Base-by-base conservation (phyloP, 2,329 filamentous ascomycete species). In the Cadophora malorum region DNA sequence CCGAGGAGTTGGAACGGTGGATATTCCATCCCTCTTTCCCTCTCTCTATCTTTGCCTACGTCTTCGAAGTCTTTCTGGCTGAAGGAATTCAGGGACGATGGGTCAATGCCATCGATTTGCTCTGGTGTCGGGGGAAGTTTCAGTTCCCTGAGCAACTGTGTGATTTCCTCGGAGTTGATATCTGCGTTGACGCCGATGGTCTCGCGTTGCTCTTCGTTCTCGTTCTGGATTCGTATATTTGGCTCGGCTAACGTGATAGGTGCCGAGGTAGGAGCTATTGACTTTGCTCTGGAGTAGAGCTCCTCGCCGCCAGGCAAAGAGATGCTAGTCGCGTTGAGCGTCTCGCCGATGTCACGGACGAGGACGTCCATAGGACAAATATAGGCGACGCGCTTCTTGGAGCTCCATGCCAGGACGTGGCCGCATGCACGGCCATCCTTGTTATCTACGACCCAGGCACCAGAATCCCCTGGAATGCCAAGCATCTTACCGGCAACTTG, bases 341-440 rank as follows among this genome's bases (percentile, higher is more conserved):
- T 94, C 70, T 91, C 87, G 33, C 89, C 90, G 66, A 98, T 97
- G 76, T 98, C 95, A 33, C 91, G 87, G 12, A 98, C 84, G 14
- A 97, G 81, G 2, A 97, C 86, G 67, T 97, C 92, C 95, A 98
- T 98, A 0, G 95, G 95, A 69, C 93, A 96, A 69, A 98, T 96
- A 78, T 97, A 98, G 0, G 94, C 94, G 5, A 93, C 90, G 52
- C 88, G 88, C 76, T 92, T 95, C 69, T 90, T 88, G 70, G 89
- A 87, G 73, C 91, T 95, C 89, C 91, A 97, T 0, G 95, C 95
- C 14, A 98, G 84, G 0, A 98, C 92, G 75, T 97, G 95, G 0
- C 95, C 95, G 73, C 93, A 96, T 3, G 97, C 88, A 47, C 89
- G 87, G 1, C 93, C 93, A n/a, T 89, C 84, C 6, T 86, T 85